A percentile compares a stretch with the other conserved stretches of the same genome.
Conservation (phyloP, 1,284 basidiomycete genomes). For the Takashimella koratensis region DNA sequence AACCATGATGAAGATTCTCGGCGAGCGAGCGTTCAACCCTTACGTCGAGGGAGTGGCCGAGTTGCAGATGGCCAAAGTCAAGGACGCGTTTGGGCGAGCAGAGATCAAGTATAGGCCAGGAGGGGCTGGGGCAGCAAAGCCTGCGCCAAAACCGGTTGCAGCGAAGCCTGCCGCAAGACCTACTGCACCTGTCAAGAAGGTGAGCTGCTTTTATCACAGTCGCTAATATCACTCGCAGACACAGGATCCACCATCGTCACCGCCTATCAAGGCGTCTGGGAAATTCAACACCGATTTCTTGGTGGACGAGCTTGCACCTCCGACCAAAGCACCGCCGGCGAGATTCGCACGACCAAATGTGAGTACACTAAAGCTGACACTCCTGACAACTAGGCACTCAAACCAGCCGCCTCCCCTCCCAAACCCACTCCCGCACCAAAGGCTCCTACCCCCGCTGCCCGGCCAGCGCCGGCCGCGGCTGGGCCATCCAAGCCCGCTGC, state of each 20-base stretch:
- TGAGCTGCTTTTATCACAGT: too few relatives aligned
- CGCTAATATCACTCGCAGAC: too few relatives aligned
- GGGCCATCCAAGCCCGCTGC: slow-evolving; percentile 46
- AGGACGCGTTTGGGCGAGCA: slow-evolving; percentile 86
- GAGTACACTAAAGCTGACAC: slow-evolving; percentile 1
- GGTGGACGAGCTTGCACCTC: slow-evolving; percentile 25
- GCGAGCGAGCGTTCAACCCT: slow-evolving; percentile 85
- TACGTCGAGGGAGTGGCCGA: slow-evolving; percentile 84
- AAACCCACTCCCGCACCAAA: slow-evolving; percentile 23
- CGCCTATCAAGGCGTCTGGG: slow-evolving; percentile 29
- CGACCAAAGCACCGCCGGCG: slow-evolving; percentile 29
- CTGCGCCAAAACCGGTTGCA: slow-evolving; percentile 55
- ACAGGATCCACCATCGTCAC: slow-evolving; percentile 12
- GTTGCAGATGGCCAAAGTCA: slow-evolving; percentile 86
- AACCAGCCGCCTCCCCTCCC: slow-evolving; percentile 11
- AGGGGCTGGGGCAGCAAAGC: slow-evolving; percentile 52
- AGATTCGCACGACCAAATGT: slow-evolving; percentile 28
- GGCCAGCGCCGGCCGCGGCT: slow-evolving; percentile 29
- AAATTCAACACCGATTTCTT: slow-evolving; percentile 20
- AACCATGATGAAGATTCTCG: slow-evolving; percentile 94
- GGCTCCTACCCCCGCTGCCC: slow-evolving; percentile 12
- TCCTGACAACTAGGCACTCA: slow-evolving; percentile 9
- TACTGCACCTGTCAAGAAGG: slow-evolving; percentile 52
- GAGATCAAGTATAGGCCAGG: slow-evolving; percentile 78
- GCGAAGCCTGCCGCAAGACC: slow-evolving; percentile 48